Evolutionary conservation across 2,329 filamentous ascomycete species (phyloP).

Genomic region (Alternaria arbusti): DNA sequence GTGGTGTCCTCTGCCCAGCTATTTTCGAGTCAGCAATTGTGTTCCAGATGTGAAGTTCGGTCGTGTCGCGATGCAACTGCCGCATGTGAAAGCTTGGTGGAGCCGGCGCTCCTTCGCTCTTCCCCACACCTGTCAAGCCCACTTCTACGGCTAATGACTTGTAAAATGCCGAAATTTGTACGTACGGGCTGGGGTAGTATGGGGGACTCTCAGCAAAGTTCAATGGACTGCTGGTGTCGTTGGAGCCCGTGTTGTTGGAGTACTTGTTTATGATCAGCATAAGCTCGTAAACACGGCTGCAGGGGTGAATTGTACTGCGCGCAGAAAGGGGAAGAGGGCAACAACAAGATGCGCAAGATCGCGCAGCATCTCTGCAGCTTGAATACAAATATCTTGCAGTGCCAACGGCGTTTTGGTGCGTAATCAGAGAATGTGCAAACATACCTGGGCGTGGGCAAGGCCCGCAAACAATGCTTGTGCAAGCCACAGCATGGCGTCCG

Average conservation of each 20-base stretch:
- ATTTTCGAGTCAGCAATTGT: background rate
- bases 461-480: slow-evolving; percentile 42
- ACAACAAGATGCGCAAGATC: slow-evolving; percentile 29
- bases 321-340: slow-evolving; percentile 42
- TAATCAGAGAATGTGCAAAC: slow-evolving; percentile 23
- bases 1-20: slow-evolving; percentile 74
- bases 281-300: slow-evolving; percentile 24
- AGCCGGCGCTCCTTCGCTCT: background rate
- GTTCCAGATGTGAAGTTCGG: background rate
- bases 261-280: slow-evolving; percentile 42
- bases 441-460: slow-evolving; percentile 41
- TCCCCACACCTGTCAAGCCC: background rate
- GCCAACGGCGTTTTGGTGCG: slow-evolving; percentile 13
- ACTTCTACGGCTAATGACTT: background rate
- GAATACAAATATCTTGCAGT: slow-evolving; percentile 9
- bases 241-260: slow-evolving; percentile 31
- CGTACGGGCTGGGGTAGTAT: slow-evolving; percentile 76
- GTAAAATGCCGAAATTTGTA: slow-evolving; percentile 2
- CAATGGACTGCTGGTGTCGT: slow-evolving; percentile 27
- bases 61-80: background rate
- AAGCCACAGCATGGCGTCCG: slow-evolving; percentile 46
- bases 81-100: background rate
- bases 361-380: slow-evolving; percentile 37
- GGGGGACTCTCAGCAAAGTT: slow-evolving; percentile 61
- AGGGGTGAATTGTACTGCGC: slow-evolving; percentile 28